Evolutionary conservation across 345 rosid genomes (phyloP).

Genomic region (Arabidopsis suecica): DNA sequence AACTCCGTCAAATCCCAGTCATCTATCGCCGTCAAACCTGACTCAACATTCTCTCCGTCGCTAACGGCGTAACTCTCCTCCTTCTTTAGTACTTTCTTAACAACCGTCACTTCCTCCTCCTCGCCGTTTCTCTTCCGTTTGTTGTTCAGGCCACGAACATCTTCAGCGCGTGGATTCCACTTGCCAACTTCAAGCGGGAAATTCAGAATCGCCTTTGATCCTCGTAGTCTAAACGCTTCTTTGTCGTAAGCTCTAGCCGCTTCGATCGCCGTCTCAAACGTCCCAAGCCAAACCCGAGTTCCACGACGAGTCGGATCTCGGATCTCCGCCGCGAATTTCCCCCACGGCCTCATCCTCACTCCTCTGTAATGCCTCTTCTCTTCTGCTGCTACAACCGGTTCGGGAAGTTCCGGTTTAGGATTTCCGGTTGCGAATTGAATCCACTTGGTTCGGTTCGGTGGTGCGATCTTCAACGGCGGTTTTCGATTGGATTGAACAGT

Average conservation of each 20-base stretch:
- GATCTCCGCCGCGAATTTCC: slow-evolving; percentile 96
- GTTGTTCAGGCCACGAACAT: slow-evolving; percentile 45
- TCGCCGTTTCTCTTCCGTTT: slow-evolving; percentile 52
- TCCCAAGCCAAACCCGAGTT: slow-evolving; percentile 85
- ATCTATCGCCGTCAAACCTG: slow-evolving; percentile 50
- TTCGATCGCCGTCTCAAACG: slow-evolving; percentile 70
- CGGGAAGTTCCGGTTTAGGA: slow-evolving; percentile 29
- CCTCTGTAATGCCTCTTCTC: slow-evolving; percentile 78
- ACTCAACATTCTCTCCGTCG: slow-evolving; percentile 36
- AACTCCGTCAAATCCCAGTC: slow-evolving; percentile 54
- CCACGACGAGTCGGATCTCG: slow-evolving; percentile 83
- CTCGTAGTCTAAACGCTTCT: slow-evolving; percentile 81
- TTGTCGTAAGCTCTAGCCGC: slow-evolving; percentile 90
- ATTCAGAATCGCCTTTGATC: slow-evolving; percentile 83
- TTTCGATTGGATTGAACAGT: slow-evolving; percentile 42
- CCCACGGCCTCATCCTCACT: slow-evolving; percentile 94
- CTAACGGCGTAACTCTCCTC: slow-evolving; percentile 40
- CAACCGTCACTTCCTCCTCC: slow-evolving; percentile 25
- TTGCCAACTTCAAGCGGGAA: slow-evolving; percentile 80
- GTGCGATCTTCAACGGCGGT: slow-evolving; percentile 58
- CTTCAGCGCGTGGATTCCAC: slow-evolving; percentile 35
- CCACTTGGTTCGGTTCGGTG: slow-evolving; percentile 60
- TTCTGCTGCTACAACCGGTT: slow-evolving; percentile 18
- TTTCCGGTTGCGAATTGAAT: slow-evolving; percentile 47
- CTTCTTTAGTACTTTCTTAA: slow-evolving; percentile 39